These are phyloP conservation scores for Eimeria tenella DNA, from an alignment of 169 alveolate genomes.

Conservation along the genomic window DNA sequence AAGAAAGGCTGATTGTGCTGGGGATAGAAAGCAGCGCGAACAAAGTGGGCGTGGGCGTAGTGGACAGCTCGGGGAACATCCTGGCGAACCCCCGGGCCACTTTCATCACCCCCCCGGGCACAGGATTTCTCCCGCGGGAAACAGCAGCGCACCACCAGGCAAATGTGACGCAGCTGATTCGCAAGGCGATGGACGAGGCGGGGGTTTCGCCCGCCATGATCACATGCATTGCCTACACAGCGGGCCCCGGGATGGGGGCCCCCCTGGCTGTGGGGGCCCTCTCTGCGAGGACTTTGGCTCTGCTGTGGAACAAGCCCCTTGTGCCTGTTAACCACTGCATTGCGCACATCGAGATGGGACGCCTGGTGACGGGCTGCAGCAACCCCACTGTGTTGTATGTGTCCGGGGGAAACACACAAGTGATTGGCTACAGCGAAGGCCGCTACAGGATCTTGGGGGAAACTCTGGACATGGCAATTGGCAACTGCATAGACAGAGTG, in stretches of 20 bases:
- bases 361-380: conserved; percentile 94
- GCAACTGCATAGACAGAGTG: conserved; percentile 98
- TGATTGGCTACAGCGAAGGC: conserved; percentile 85
- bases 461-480: conserved; percentile 99
- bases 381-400: conserved; percentile 98
- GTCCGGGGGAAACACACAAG: conserved; percentile 99
- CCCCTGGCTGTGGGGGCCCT: conserved; percentile 98
- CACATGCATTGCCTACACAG: conserved; percentile 95
- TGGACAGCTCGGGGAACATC: conserved; percentile 94
- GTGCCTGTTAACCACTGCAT: conserved; percentile 99
- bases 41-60: conserved; percentile 98
- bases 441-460: conserved; percentile 98
- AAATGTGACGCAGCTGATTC: conserved; percentile 91
- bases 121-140: conserved; percentile 98
- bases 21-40: conserved; percentile 99
- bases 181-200: conserved; percentile 93
- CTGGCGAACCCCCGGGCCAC: conserved; percentile 97
- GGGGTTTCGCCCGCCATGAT: conserved; percentile 90
- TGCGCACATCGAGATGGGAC: conserved; percentile 99
- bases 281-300: conserved; percentile 95
- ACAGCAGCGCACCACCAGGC: conserved; percentile 97
- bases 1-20: conserved; percentile 83
- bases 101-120: conserved; percentile 98
- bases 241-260: conserved; percentile 99
- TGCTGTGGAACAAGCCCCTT: conserved; percentile 95